Evolutionary conservation across 2,329 filamentous ascomycete species (phyloP), one percentile per base, ranked within the genome.

Genomic region (Xylariaceae sp.): DNA sequence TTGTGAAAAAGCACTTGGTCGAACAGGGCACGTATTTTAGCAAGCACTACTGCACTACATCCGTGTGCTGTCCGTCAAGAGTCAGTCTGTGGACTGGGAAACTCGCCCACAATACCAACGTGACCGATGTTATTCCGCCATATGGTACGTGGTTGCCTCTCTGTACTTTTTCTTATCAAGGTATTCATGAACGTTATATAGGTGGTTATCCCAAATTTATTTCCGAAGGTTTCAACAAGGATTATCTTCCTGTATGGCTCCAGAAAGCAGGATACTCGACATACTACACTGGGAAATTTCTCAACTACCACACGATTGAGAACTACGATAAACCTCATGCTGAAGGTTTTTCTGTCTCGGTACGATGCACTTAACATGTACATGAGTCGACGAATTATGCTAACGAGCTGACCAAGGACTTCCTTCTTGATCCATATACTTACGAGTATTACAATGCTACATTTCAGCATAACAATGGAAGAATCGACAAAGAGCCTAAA

Each of bases 371-470:
- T n/a, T 7, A 27, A 14, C 11, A 27, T 45, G 19, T 37, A 37
- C 37, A 38, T 34, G 37, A 35, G 5, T n/a, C 19, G 3, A 10
- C 12, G 34, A 21, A 37, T 27, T 14, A 40, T 6, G 17, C 40
- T 46, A 22, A 47, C 38, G 3, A 12, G n/a, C 12, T 20, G 37
- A 16, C 25, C 22, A 39, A 63, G 63, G 60, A 60, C 52, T 73
- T 84, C 52, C 66, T 85, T 1, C 67, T 86, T 1, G 82, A 87
- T 49, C 83, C 83, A 0, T 77, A 73, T 52, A 88, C 84, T 0
- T 88, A 88, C 56, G 69, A 76, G 22, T 88, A 87, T 57, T 71
- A 81, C 21, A 86, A 87, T 57, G 70, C 78, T 2, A 82, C 75
- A 4, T 83, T 81, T 59, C 76, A 83, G 49, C 72, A 78, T 8